phyloP scores from a whole-genome alignment of 805 yeast genomes.

The Candida endomychidarum region DNA sequence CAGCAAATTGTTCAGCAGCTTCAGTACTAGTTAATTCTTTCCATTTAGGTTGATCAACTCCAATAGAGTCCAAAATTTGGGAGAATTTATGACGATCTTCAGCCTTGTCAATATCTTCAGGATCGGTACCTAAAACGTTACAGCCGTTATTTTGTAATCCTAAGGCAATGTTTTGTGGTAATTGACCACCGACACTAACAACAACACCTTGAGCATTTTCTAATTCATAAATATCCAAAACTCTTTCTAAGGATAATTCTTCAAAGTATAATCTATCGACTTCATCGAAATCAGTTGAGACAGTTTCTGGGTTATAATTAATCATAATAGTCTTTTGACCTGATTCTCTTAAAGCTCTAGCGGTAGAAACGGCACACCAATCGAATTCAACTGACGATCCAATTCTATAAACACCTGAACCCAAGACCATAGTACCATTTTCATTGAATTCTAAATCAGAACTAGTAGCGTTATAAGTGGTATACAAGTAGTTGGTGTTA shows the following conservation, averaged over 20 bases:
- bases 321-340: constrained; percentile 94
- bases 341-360: constrained; percentile 83
- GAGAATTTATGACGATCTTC: constrained; percentile 99
- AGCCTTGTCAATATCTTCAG: constrained; percentile 93
- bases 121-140: constrained; percentile 88
- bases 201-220: constrained; percentile 89
- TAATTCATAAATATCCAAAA: constrained; percentile 93
- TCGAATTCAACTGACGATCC: constrained; percentile 98
- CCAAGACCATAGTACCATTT: constrained; percentile 89
- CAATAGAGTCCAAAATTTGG: constrained; percentile 86
- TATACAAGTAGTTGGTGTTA: constrained; percentile 89
- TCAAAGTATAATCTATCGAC: constrained; percentile 97
- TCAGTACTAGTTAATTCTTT: constrained; percentile 84
- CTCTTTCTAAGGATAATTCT: constrained; percentile 93
- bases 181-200: constrained; percentile 96
- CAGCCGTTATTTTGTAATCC: constrained; percentile 79
- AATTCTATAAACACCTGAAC: constrained; percentile 98
- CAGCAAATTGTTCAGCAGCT: constrained; percentile 85
- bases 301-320: constrained; percentile 98
- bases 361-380: constrained; percentile 99
- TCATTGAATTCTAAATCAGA: constrained; percentile 86
- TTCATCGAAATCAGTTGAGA: constrained; percentile 97
- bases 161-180: constrained; percentile 96
- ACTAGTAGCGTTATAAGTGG: constrained; percentile 89
- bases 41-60: constrained; percentile 97